These are phyloP conservation scores for Nitzschia sp. DNA, from an alignment of 108 stramenopile genomes.

Conservation along the genomic window DNA sequence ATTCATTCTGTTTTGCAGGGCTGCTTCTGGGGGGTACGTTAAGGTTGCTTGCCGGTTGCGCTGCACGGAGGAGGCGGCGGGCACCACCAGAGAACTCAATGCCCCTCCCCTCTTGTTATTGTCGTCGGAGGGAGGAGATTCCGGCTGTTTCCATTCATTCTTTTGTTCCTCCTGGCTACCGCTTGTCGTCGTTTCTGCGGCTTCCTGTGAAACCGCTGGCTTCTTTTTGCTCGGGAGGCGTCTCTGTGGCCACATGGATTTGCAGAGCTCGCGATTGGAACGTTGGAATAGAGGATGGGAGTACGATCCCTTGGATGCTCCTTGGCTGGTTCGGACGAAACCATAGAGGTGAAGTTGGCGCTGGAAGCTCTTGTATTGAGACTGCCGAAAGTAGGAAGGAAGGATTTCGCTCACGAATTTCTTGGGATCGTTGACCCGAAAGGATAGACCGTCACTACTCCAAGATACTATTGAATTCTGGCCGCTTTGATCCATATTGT, in stretches of 20 bases:
- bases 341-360: slow-evolving; percentile 84
- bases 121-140: too few relatives aligned
- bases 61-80: too few relatives aligned
- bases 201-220: not conserved
- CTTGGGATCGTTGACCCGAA: slow-evolving; percentile 63
- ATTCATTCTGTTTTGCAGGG: too few relatives aligned
- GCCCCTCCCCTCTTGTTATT: too few relatives aligned
- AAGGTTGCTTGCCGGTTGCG: too few relatives aligned
- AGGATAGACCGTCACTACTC: slow-evolving; percentile 54
- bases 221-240: not conserved
- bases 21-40: too few relatives aligned
- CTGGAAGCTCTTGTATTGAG: slow-evolving; percentile 79
- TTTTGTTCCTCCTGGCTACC: too few relatives aligned
- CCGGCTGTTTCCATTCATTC: too few relatives aligned
- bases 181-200: too few relatives aligned
- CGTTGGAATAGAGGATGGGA: slow-evolving; percentile 26
- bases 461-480: slow-evolving; percentile 51
- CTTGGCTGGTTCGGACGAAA: slow-evolving; percentile 21
- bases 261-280: slow-evolving; percentile 17
- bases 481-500: slow-evolving; percentile 30
- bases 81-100: too few relatives aligned
- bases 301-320: slow-evolving; percentile 11
- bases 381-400: slow-evolving; percentile 79
- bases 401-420: slow-evolving; percentile 58
- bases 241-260: slow-evolving; percentile 31